These are phyloP conservation scores for Ganoderma sp. DNA, from an alignment of 1,284 basidiomycete genomes.

Conservation along the genomic window DNA sequence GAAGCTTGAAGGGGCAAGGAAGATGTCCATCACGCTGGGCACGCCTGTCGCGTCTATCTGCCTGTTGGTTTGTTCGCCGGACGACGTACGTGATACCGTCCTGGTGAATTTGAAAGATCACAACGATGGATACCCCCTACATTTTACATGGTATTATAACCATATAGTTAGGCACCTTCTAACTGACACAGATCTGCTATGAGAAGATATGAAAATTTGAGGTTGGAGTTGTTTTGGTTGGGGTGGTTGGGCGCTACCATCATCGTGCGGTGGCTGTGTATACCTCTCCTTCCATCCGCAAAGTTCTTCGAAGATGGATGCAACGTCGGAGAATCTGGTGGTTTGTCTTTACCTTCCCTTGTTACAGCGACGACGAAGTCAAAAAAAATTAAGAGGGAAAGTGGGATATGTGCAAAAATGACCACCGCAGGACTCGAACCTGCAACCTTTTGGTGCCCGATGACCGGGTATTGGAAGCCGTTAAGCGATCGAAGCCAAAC, in stretches of 20 bases:
- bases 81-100: background rate
- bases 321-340: background rate
- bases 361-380: too few relatives aligned
- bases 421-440: conserved; percentile 90
- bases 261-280: background rate
- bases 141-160: background rate
- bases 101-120: conserved; percentile 2
- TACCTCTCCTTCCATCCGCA: background rate
- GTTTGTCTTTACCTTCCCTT: background rate
- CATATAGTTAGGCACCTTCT: background rate
- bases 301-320: background rate
- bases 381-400: background rate
- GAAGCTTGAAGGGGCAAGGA: background rate
- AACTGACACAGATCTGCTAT: background rate
- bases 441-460: conserved; percentile 77
- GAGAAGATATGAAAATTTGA: background rate
- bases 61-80: background rate
- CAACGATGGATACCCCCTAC: background rate
- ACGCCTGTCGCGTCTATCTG: background rate
- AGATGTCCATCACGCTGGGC: background rate
- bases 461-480: background rate
- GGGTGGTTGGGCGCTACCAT: background rate
- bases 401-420: conserved; percentile 43
- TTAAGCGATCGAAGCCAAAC: conserved; percentile 75
- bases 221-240: background rate